Conservation (phyloP, 768 basidiomycete genomes). For the Leccinum barrowsii region DNA sequence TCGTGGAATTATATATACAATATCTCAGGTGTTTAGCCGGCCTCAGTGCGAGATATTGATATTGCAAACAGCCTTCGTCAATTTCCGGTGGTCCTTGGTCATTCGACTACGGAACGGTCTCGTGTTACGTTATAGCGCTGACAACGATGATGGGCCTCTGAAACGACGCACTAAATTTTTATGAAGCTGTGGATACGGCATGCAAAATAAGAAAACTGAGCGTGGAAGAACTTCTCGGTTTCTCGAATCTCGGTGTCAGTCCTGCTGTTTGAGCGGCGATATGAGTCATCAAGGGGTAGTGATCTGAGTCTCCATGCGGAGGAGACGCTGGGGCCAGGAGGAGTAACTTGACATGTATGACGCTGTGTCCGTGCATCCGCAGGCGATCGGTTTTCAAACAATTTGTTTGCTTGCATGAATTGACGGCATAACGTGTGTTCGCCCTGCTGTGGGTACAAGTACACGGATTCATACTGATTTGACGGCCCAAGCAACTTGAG, state of each 20-base stretch:
- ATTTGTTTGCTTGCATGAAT: not conserved
- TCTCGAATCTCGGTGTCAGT: not conserved
- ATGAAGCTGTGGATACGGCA: not conserved
- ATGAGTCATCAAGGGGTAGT: not conserved
- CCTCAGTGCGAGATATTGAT: not conserved
- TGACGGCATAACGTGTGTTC: not conserved
- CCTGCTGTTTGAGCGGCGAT: not conserved
- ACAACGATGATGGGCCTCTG: not conserved
- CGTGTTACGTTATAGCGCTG: not conserved
- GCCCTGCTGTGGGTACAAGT: not conserved
- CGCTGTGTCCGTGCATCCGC: not conserved
- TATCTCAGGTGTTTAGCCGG: not conserved
- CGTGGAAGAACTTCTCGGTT: not conserved
- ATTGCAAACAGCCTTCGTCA: not conserved
- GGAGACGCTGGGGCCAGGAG: not conserved
- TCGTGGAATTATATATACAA: not conserved
- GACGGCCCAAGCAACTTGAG: too few species aligned
- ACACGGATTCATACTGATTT: not conserved
- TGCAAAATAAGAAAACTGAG: not conserved
- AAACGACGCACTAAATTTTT: not conserved
- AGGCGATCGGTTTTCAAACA: not conserved
- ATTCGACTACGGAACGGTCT: too few species aligned
- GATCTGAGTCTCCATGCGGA: not conserved
- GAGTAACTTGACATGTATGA: not conserved
- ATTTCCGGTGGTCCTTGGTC: not conserved